Evolutionary conservation across 148 eudicot species (phyloP).

Genomic region (Chenopodium berlandieri): DNA sequence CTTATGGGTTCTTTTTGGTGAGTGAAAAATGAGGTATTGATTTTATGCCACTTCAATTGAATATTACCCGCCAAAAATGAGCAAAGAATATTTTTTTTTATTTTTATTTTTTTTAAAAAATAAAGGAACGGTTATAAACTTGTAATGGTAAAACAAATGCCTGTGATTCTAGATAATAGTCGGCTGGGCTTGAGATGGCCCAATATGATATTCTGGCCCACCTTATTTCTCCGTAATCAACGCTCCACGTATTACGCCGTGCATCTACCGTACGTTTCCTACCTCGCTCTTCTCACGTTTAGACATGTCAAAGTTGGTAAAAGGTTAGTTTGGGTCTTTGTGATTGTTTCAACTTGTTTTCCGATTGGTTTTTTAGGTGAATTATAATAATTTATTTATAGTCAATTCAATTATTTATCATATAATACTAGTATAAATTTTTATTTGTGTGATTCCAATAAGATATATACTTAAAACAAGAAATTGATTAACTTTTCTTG

Average conservation of each 20-base stretch:
- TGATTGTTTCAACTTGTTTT: too few species aligned
- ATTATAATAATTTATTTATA: too few species aligned
- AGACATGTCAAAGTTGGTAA: not conserved
- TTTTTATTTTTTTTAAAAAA: not conserved
- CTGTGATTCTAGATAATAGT: constrained; percentile 20
- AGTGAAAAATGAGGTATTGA: not conserved
- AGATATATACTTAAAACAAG: too few species aligned
- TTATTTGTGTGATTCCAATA: too few species aligned
- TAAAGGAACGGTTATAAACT: constrained; percentile 4
- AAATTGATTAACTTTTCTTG: too few species aligned
- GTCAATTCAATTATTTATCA: too few species aligned
- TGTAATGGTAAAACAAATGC: not conserved
- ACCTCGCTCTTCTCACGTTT: not conserved
- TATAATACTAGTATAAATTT: too few species aligned
- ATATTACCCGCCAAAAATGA: constrained; percentile 7
- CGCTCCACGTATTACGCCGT: constrained; percentile 31
- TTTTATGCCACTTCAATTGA: not conserved
- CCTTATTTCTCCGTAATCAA: constrained; percentile 3
- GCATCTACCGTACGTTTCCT: constrained; percentile 25
- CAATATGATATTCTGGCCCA: constrained; percentile 5
- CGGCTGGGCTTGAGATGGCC: not conserved
- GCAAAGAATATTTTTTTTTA: not conserved
- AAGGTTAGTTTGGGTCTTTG: too few species aligned
- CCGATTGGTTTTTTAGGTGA: too few species aligned
- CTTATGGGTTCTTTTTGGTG: not conserved